Conservation (phyloP, 1,284 basidiomycete genomes). For the Ganoderma resinaceum region DNA sequence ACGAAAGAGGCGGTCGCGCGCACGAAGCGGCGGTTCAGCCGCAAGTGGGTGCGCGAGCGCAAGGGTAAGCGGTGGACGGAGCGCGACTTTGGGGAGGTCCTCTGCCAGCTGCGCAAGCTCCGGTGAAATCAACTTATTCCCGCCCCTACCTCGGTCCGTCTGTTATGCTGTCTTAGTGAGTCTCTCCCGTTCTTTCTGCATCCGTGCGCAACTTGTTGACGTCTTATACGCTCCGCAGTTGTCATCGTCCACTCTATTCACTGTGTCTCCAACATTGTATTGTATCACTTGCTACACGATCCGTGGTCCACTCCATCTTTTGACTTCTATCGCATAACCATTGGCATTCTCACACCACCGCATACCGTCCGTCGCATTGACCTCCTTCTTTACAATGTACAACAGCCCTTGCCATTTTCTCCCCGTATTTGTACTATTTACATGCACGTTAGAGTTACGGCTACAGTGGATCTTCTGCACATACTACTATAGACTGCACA, state of each 20-base stretch:
- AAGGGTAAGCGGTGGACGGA: constrained; percentile 31
- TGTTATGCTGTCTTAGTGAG: background rate
- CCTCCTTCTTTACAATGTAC: background rate
- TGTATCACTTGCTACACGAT: background rate
- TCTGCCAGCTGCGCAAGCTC: constrained; percentile 28
- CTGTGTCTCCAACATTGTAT: background rate
- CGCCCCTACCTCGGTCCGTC: background rate
- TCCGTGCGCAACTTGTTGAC: background rate
- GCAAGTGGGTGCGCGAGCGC: constrained; percentile 33
- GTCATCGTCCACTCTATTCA: background rate
- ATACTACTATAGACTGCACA: background rate
- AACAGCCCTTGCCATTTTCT: background rate
- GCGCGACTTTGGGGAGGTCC: constrained; percentile 28
- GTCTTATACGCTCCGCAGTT: background rate
- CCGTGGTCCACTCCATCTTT: background rate
- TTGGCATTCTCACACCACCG: background rate
- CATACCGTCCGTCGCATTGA: background rate
- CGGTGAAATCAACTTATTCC: constrained; percentile 15
- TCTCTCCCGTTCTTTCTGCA: background rate
- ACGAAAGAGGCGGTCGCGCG: constrained; percentile 24
- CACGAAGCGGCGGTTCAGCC: constrained; percentile 29
- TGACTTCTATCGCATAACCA: background rate
- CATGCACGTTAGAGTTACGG: too few species aligned
- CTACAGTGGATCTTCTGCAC: background rate
- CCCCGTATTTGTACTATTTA: background rate